Conservation (phyloP, 345 rosid genomes). For the Salix koriyanagi region DNA sequence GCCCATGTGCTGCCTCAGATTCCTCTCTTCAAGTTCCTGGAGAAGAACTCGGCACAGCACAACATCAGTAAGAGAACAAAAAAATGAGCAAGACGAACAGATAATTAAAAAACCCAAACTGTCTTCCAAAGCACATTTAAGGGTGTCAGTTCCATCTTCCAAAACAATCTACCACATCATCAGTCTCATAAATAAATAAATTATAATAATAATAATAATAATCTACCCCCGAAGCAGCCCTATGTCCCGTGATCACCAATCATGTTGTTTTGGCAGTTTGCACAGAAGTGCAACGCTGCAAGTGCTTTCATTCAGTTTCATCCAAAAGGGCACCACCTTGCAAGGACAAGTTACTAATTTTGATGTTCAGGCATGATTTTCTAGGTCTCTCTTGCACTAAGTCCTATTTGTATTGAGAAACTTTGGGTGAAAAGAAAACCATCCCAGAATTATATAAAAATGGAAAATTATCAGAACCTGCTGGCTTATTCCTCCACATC, state of each 20-base stretch:
- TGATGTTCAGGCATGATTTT: too few relatives aligned
- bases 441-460: neutral
- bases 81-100: neutral
- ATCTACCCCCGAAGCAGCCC: neutral
- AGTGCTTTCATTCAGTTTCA: neutral
- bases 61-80: neutral
- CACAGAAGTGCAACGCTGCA: too few relatives aligned
- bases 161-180: neutral
- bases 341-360: too few relatives aligned
- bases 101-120: neutral
- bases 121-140: neutral
- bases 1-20: neutral
- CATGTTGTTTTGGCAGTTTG: neutral
- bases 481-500: slow-evolving; percentile 74
- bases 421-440: neutral
- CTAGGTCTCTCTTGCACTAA: too few relatives aligned
- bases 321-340: neutral
- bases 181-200: too few relatives aligned
- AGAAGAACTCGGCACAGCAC: neutral
- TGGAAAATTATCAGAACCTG: slow-evolving; percentile 44
- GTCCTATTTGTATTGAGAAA: neutral
- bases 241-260: neutral
- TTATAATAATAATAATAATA: too few relatives aligned
- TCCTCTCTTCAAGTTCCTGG: slow-evolving; percentile 30
- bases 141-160: neutral